These are phyloP conservation scores for Arbutus unedo DNA, from an alignment of 148 eudicot genomes.

Conservation along the genomic window DNA sequence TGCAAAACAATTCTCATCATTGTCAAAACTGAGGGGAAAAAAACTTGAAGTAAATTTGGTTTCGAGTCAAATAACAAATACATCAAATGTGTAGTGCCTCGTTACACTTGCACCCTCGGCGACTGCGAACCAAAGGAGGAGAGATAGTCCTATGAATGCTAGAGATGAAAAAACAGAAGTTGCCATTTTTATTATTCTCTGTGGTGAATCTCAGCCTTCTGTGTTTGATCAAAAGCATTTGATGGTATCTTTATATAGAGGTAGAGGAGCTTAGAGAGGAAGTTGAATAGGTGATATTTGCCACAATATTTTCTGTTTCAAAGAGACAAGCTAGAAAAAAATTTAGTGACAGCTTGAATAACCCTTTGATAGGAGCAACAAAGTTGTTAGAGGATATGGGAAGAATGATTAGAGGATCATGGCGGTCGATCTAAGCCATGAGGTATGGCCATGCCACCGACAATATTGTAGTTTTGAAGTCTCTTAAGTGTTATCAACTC, in stretches of 20 bases:
- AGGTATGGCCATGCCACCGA: no score
- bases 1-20: conserved; percentile 3
- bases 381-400: conserved; percentile 33
- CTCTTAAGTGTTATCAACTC: no score
- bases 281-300: no score
- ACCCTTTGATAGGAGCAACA: conserved; percentile 21
- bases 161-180: not conserved
- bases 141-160: not conserved
- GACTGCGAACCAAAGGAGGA: conserved; percentile 4
- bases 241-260: conserved; percentile 19
- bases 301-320: no score
- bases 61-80: not conserved
- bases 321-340: not conserved
- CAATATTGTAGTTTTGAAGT: no score
- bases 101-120: conserved; percentile 19
- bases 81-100: conserved; percentile 38
- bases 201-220: not conserved
- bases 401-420: conserved; percentile 28
- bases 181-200: not conserved
- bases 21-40: not conserved
- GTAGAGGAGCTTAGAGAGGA: not conserved
- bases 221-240: not conserved
- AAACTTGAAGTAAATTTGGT: not conserved
- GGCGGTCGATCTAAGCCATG: no score
- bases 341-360: conserved; percentile 9